phyloP scores from a whole-genome alignment of 805 yeast genomes.

The Monosporozyma unispora region DNA sequence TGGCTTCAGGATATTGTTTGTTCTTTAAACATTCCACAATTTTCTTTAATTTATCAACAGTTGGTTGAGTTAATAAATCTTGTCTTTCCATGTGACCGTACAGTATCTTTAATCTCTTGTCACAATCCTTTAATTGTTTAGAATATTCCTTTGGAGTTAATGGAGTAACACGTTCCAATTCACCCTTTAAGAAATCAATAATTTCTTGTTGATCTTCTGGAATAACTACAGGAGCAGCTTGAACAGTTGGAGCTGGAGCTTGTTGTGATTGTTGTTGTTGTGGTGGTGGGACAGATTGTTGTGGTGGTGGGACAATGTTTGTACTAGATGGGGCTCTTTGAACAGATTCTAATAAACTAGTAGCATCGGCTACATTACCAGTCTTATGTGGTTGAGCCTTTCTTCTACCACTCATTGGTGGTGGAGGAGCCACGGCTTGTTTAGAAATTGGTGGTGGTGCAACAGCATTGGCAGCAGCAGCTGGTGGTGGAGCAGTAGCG shows the following conservation, averaged over 20 bases:
- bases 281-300: conserved; percentile 3
- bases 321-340: conserved; percentile 4
- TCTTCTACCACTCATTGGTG: conserved; percentile 23
- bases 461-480: conserved; percentile 10
- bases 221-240: conserved; percentile 31
- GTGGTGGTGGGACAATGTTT: not conserved
- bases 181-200: conserved; percentile 43
- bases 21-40: conserved; percentile 43
- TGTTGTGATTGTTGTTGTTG: not conserved
- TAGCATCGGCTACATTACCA: conserved; percentile 17
- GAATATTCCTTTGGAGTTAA: conserved; percentile 63
- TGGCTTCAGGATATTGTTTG: conserved; percentile 54
- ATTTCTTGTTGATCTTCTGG: conserved; percentile 52
- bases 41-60: conserved; percentile 43
- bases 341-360: conserved; percentile 14
- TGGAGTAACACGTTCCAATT: conserved; percentile 57
- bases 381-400: conserved; percentile 14
- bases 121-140: conserved; percentile 72
- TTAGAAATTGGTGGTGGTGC: conserved; percentile 18
- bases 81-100: conserved; percentile 70
- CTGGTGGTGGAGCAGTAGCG: conserved; percentile 13
- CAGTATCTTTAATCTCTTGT: conserved; percentile 66
- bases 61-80: conserved; percentile 51
- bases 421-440: conserved; percentile 16
- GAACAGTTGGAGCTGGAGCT: conserved; percentile 17